Base-by-base conservation (phyloP, 179 eudicot genomes). In the Silene noctiflora region DNA sequence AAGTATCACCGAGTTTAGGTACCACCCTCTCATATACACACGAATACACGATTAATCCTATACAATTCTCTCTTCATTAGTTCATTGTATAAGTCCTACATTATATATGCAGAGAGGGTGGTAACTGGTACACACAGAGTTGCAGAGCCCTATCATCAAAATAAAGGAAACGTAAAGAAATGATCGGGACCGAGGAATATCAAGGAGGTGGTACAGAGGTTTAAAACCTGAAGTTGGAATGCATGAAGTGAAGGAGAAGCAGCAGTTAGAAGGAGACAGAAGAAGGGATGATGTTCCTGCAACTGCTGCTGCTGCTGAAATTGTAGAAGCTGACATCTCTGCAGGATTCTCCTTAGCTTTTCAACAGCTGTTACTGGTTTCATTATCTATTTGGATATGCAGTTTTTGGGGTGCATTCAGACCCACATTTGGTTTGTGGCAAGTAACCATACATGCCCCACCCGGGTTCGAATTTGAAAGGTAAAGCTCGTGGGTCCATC, bases 181-280 rank as follows among this genome's bases (percentile, higher is more conserved):
- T n/a, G n/a, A n/a, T n/a, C n/a, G n/a, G n/a, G n/a, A n/a, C n/a
- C n/a, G n/a, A n/a, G n/a, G n/a, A n/a, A n/a, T n/a, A n/a, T n/a
- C n/a, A n/a, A n/a, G n/a, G n/a, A n/a, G n/a, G n/a, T n/a, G n/a
- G n/a, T n/a, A n/a, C n/a, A n/a, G n/a, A n/a, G 12, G 61, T 10
- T 31, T 19, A 21, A 35, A 60, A 76, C 78, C 75, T 69, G 82
- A 56, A 21, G 48, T 22, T 42, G 60, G 56, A 48, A 69, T 16
- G 29, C 21, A 56, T 9, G 78, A 31, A 79, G 71, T 22, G 70
- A 70, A 62, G 78, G 75, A n/a, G 21, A 14, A 75, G 64, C 62
- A 29, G 27, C 27, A 0, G 62, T 51, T 59, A 51, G 69, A 39
- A 20, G 35, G 69, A 11, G 48, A 74, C 68, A 42, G 44, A 11